These are phyloP conservation scores for Pyropia haitanensis DNA, from an alignment of 23 red algal species.

Conservation along the genomic window DNA sequence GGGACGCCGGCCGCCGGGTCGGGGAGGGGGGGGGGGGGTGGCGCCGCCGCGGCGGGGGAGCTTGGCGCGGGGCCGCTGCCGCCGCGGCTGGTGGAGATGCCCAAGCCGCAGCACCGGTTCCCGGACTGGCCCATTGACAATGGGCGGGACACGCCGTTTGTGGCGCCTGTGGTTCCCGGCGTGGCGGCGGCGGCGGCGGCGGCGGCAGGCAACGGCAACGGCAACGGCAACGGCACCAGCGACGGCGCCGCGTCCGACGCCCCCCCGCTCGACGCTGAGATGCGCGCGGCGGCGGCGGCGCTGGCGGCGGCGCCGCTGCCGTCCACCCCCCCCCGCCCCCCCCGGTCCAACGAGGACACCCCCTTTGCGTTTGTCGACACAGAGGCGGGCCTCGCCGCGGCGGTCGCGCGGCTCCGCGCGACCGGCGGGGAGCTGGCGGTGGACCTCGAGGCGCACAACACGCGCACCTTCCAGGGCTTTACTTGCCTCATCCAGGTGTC, in stretches of 20 bases:
- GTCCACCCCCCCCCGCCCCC: conserved; percentile 8
- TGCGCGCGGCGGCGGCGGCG: conserved; percentile 17
- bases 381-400: conserved; percentile 35
- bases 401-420: conserved; percentile 17
- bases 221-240: conserved; percentile 4
- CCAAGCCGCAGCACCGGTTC: conserved; percentile 55
- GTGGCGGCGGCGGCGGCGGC: background rate
- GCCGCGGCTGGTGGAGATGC: conserved; percentile 15
- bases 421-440: conserved; percentile 45
- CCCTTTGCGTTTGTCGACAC: conserved; percentile 33
- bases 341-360: conserved; percentile 12
- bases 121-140: conserved; percentile 73
- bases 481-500: conserved; percentile 92
- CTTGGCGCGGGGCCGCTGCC: too few species aligned
- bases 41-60: too few species aligned
- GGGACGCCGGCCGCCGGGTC: background rate
- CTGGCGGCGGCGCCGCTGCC: conserved; percentile 19
- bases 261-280: conserved; percentile 65
- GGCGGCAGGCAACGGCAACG: conserved; percentile 8
- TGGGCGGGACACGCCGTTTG: conserved; percentile 34
- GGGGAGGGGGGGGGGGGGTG: conserved; percentile 1
- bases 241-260: background rate
- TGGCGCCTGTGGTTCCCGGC: conserved; percentile 9
- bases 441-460: conserved; percentile 86
- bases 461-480: conserved; percentile 92